Evolutionary conservation across 2,329 filamentous ascomycete genomes (phyloP).

Genomic region (Helminthosporium solani): DNA sequence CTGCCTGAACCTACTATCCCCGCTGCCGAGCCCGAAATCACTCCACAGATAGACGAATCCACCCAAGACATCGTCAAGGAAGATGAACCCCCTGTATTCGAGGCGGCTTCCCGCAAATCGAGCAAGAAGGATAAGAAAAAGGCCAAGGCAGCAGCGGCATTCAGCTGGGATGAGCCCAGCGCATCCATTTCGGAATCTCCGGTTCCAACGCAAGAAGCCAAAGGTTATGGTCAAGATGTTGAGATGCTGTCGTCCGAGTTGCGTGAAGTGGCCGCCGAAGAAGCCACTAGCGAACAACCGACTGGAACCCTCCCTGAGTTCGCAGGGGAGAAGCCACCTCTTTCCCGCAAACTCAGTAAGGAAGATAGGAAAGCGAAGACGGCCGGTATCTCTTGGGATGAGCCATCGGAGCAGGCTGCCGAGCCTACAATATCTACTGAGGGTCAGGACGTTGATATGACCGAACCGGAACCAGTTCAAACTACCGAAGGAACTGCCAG

Average conservation of each 20-base stretch:
- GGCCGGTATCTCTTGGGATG: too few relatives aligned
- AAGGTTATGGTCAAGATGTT: not conserved
- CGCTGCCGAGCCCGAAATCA: not conserved
- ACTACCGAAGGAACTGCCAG: not conserved
- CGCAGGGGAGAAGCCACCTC: too few relatives aligned
- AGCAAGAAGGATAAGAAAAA: slow-evolving; percentile 30
- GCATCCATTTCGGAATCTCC: not conserved
- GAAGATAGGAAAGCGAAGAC: too few relatives aligned
- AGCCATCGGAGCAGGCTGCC: not conserved
- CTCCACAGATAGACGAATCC: not conserved
- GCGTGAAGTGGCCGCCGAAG: not conserved
- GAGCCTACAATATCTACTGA: not conserved
- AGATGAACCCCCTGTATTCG: slow-evolving; percentile 2
- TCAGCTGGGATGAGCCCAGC: not conserved
- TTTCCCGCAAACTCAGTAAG: too few relatives aligned
- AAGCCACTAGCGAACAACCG: not conserved
- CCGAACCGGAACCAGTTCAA: not conserved
- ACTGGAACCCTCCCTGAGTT: not conserved
- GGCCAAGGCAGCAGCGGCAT: not conserved
- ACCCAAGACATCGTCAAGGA: not conserved
- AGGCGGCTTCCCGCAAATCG: slow-evolving; percentile 8
- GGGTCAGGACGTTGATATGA: not conserved
- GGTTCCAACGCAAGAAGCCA: not conserved
- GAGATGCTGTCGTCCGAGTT: not conserved
- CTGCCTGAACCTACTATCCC: slow-evolving; percentile 8